A percentile compares a stretch with the other conserved stretches of the same genome.
Conservation (phyloP, 495 filamentous ascomycete genomes). For the Tuber microsphaerosporum region DNA sequence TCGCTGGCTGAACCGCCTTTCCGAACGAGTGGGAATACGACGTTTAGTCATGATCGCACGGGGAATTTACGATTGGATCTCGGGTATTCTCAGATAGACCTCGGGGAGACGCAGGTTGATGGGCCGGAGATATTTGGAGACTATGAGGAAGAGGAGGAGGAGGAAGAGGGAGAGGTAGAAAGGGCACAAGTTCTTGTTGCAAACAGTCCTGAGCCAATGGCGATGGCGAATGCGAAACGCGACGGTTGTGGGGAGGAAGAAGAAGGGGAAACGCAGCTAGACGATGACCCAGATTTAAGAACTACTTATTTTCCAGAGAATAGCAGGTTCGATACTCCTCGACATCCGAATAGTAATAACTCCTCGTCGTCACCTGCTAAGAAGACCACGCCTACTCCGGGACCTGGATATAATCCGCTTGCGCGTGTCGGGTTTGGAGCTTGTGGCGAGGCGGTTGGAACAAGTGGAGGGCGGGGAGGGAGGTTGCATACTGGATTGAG, state of each 20-base stretch:
- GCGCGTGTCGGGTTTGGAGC: conserved; percentile 6
- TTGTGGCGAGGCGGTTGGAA: not conserved
- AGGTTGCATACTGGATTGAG: conserved; percentile 8
- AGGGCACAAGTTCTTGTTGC: not conserved
- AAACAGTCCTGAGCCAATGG: not conserved
- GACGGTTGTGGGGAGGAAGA: not conserved
- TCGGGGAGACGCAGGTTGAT: conserved; percentile 35
- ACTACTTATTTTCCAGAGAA: conserved; percentile 21
- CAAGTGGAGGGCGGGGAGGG: not conserved
- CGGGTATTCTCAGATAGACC: conserved; percentile 22
- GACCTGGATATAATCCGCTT: conserved; percentile 22
- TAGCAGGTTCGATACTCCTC: conserved; percentile 18
- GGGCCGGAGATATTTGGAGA: not conserved
- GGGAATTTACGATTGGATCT: conserved; percentile 24
- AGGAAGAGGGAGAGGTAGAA: not conserved
- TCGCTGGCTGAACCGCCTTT: conserved; percentile 5
- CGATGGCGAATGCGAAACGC: not conserved
- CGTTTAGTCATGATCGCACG: conserved; percentile 23
- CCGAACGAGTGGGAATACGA: not conserved
- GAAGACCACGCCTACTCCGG: not conserved
- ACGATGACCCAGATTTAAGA: not conserved
- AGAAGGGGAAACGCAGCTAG: not conserved
- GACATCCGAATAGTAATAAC: not conserved
- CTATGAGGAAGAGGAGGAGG: not conserved
- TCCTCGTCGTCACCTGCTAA: conserved; percentile 8